These are phyloP conservation scores for Carallia brachiata DNA, from an alignment of 345 rosid genomes.

Conservation along the genomic window DNA sequence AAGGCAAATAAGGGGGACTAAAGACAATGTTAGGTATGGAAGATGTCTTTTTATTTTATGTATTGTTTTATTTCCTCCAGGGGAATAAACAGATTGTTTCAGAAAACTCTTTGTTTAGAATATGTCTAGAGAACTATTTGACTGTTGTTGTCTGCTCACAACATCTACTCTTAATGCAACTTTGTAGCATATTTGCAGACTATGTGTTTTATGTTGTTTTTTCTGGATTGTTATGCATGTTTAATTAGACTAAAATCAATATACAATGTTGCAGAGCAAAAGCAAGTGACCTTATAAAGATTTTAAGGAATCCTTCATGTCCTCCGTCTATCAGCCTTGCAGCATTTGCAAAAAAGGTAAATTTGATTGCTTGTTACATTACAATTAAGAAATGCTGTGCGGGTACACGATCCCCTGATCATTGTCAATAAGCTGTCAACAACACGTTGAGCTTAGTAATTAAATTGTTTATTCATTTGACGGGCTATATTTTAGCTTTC, in stretches of 20 bases:
- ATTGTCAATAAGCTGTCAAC: no score
- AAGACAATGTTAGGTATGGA: constrained; percentile 70
- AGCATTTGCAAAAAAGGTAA: constrained; percentile 81
- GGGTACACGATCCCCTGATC: no score
- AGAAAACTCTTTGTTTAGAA: background rate
- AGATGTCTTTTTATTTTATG: constrained; percentile 9
- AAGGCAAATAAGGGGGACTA: constrained; percentile 62
- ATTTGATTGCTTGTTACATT: background rate
- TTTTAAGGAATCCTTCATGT: constrained; percentile 63
- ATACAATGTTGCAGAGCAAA: constrained; percentile 54
- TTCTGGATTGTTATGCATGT: background rate
- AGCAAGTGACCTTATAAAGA: constrained; percentile 63
- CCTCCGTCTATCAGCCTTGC: constrained; percentile 74
- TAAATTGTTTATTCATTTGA: constrained; percentile 3
- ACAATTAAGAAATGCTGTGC: no score
- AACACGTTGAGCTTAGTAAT: background rate
- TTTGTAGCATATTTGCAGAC: background rate
- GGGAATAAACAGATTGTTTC: background rate
- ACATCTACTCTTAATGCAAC: background rate
- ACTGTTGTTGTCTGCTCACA: background rate
- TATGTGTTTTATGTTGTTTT: background rate
- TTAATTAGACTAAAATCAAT: background rate
- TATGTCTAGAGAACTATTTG: background rate
- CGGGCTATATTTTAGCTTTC: background rate
- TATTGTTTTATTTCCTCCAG: background rate